Evolutionary conservation across 1,284 basidiomycete species (phyloP).

Genomic region (Filobasidium uniguttulatum): DNA sequence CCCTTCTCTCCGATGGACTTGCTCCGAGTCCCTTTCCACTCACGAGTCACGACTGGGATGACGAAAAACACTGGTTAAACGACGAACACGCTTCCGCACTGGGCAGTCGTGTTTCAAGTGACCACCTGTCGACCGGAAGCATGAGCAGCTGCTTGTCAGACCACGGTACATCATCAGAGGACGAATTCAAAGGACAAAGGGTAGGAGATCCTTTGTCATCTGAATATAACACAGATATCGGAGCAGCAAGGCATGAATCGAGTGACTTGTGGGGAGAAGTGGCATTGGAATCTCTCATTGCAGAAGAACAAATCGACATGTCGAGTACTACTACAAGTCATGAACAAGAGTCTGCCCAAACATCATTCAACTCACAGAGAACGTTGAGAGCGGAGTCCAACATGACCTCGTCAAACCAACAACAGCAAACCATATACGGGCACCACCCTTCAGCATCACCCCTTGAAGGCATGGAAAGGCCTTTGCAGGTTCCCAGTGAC

Average conservation of each 20-base stretch:
- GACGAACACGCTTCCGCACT: background rate
- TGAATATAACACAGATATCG: background rate
- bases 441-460: background rate
- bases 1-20: background rate
- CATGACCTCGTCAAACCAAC: background rate
- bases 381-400: background rate
- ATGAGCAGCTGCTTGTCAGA: background rate
- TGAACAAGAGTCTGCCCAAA: background rate
- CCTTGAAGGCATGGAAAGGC: background rate
- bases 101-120: background rate
- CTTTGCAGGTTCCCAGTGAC: background rate
- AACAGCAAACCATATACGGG: background rate
- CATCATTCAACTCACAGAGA: background rate
- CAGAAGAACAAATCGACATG: background rate
- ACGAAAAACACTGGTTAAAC: background rate
- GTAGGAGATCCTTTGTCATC: background rate
- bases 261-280: background rate
- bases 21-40: background rate
- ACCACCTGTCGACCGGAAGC: background rate
- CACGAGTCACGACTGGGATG: background rate
- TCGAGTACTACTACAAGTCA: background rate
- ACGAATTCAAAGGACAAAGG: background rate
- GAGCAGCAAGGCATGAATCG: too few species aligned
- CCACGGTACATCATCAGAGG: background rate
- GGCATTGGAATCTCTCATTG: background rate